Base-by-base conservation (phyloP, 2,329 filamentous ascomycete species). In the Davidsoniella neocaledoniae region DNA sequence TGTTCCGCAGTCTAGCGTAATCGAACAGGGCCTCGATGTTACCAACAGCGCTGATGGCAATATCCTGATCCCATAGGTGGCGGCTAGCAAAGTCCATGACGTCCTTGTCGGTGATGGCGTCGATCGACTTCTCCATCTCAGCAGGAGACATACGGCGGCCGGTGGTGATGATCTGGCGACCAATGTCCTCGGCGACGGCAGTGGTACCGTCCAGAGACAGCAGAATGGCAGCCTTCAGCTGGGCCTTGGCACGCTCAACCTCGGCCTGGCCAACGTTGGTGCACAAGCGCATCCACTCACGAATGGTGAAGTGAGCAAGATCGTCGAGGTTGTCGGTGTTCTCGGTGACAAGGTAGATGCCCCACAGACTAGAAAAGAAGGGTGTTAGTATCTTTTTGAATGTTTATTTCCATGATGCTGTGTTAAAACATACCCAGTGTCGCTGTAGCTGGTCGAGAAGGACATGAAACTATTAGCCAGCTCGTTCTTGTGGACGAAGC, bases 401-500 rank as follows among this genome's bases (percentile, higher is more conserved):
- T 7, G 3, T 17, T 5, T 14, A 7, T 19, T 10, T 42, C 21
- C n/a, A 12, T 23, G 16, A 17, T 7, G 14, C 9, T n/a, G 38
- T 42, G 5, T 33, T 42, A 17, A 9, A 8, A 40, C 81, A 68
- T 78, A 94, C 87, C 88, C 91, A 66, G 91, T 98, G 68, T 98
- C 91, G 64, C 88, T 96, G 73, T 98, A 98, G 76, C 86, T 94
- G 58, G 91, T 98, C 57, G 88, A 95, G 74, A 98, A 98, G 74
- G 86, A 94, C 93, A 98, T 98, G 77, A 95, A 98, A 79, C 88
- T 95, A 75, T 94, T 98, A 68, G 91, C 91, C 55, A 98, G 78
- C 67, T 88, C 82, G 71, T 96, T 79, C 70, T 94, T 81, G 76
- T 93, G 85, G 58, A 98, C 82, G 62, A 91, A 86, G 57, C 83